These are phyloP conservation scores for Coriaria nepalensis DNA, from an alignment of 306 rosid genomes.

Conservation along the genomic window DNA sequence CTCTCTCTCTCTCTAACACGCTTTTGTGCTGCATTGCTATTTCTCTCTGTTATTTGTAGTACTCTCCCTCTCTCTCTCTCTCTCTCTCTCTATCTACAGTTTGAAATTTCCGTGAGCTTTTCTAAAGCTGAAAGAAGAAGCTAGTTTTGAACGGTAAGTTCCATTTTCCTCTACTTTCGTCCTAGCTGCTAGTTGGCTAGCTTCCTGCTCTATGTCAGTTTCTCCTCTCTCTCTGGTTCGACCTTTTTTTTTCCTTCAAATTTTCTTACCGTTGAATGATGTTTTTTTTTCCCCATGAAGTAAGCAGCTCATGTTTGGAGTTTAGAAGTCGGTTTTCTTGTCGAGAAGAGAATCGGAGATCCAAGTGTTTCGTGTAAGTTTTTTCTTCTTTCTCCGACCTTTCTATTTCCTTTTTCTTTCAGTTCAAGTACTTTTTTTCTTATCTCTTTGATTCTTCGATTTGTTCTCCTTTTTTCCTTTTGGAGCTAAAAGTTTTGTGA, in stretches of 20 bases:
- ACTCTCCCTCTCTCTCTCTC: slow-evolving; percentile 3
- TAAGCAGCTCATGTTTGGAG: no score
- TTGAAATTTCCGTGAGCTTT: neutral
- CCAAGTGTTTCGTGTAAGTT: no score
- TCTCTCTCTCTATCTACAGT: neutral
- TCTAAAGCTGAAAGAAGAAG: slow-evolving; percentile 9
- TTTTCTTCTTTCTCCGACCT: no score
- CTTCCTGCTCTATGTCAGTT: neutral
- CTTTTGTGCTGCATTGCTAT: neutral
- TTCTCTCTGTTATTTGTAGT: neutral
- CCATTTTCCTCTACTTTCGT: neutral
- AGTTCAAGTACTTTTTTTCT: no score
- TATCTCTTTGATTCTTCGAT: no score
- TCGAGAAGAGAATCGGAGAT: no score
- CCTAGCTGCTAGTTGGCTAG: neutral
- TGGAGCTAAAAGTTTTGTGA: no score
- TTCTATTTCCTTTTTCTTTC: no score
- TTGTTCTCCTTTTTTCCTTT: no score
- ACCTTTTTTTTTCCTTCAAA: neutral
- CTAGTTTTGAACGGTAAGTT: neutral
- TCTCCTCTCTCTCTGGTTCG: neutral
- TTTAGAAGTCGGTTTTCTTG: no score
- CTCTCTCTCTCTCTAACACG: neutral
- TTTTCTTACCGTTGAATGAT: no score
- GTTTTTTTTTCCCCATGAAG: no score